Conservation (phyloP, 768 basidiomycete species). For the Hydnomerulius pinastri region DNA sequence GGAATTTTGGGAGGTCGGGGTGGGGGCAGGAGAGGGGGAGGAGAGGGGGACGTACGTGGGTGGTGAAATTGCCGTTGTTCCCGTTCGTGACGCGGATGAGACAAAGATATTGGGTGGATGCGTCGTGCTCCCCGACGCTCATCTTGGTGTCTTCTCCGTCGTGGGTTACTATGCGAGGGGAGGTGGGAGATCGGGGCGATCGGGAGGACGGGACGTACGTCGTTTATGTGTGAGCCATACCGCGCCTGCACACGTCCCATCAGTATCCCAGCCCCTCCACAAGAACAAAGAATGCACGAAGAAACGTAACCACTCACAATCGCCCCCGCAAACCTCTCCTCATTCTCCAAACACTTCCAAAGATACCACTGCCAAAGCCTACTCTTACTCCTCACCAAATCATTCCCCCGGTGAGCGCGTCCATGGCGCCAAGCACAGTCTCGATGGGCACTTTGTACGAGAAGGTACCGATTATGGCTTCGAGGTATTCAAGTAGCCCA, state of each 20-base stretch:
- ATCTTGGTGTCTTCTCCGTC: constrained; percentile 63
- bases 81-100: constrained; percentile 76
- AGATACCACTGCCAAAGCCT: constrained; percentile 82
- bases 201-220: too few species aligned
- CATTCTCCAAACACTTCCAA: constrained; percentile 68
- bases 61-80: constrained; percentile 65
- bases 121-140: constrained; percentile 36
- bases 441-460: constrained; percentile 90
- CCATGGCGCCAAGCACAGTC: constrained; percentile 76
- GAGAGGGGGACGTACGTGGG: constrained; percentile 52
- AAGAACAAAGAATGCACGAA: too few species aligned
- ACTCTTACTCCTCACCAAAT: constrained; percentile 71
- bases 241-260: constrained; percentile 43
- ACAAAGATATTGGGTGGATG: constrained; percentile 57
- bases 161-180: constrained; percentile 50
- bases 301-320: constrained; percentile 54
- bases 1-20: constrained; percentile 58
- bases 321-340: constrained; percentile 54
- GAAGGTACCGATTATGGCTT: constrained; percentile 97
- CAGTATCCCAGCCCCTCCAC: too few species aligned
- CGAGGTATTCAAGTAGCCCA: constrained; percentile 94
- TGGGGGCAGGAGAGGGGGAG: neutral
- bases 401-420: constrained; percentile 82
- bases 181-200: neutral
- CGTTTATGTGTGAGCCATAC: too few species aligned